Conservation (phyloP, 345 rosid genomes). For the Conringia planisiliqua region DNA sequence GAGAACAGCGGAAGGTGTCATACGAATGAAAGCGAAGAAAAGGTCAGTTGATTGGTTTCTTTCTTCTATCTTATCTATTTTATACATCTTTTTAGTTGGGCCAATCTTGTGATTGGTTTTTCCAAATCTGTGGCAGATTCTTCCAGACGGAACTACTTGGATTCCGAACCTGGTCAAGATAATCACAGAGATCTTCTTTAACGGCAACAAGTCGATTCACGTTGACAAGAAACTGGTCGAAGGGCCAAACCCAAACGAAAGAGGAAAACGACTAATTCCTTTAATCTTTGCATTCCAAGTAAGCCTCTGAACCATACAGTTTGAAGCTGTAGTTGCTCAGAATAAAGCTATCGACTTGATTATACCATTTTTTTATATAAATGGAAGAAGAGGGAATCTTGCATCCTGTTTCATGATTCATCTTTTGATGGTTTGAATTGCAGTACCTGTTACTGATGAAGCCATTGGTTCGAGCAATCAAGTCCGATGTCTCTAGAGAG, state of each 20-base stretch:
- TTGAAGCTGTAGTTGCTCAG: not conserved
- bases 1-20: slow-evolving; percentile 65
- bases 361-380: not conserved
- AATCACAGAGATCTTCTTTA: slow-evolving; percentile 43
- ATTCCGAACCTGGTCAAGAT: slow-evolving; percentile 45
- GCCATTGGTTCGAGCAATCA: slow-evolving; percentile 43
- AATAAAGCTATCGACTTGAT: not conserved
- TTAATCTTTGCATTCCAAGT: slow-evolving; percentile 47
- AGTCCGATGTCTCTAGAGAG: slow-evolving; percentile 40
- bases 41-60: slow-evolving; percentile 37
- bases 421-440: not conserved
- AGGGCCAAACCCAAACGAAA: slow-evolving; percentile 53
- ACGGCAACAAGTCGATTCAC: slow-evolving; percentile 39
- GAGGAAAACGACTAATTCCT: slow-evolving; percentile 49
- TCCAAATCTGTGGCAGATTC: slow-evolving; percentile 37
- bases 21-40: slow-evolving; percentile 56
- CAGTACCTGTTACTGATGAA: slow-evolving; percentile 45
- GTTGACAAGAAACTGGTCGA: slow-evolving; percentile 58
- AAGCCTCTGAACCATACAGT: slow-evolving; percentile 18
- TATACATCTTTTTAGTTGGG: not conserved
- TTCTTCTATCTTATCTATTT: not conserved
- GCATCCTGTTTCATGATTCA: not conserved
- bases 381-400: not conserved
- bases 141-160: slow-evolving; percentile 53
- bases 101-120: not conserved